phyloP scores from a whole-genome alignment of 345 rosid genomes.

The Eucalyptus leucophloia region DNA sequence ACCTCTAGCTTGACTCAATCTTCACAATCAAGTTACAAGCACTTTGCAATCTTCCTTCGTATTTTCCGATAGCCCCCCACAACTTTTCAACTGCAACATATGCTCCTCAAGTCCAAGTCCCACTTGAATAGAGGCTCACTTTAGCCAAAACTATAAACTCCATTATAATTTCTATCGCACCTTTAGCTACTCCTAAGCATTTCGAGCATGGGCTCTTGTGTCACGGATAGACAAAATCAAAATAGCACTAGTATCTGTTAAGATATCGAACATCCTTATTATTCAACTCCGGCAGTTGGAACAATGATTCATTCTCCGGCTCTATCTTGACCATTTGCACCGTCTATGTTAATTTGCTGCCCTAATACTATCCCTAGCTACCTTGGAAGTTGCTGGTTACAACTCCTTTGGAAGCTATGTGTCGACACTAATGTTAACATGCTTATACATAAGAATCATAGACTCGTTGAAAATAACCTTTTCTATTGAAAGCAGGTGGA shows the following conservation, averaged over 20 bases:
- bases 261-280: background rate
- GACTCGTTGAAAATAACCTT: background rate
- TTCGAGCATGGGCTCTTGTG: too few relatives aligned
- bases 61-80: background rate
- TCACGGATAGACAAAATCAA: too few relatives aligned
- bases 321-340: background rate
- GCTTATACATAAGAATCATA: background rate
- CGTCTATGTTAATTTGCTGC: background rate
- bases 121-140: background rate
- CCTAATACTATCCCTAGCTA: background rate
- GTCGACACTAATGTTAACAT: background rate
- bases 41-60: background rate
- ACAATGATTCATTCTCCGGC: background rate
- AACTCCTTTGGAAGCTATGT: background rate
- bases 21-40: background rate
- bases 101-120: background rate
- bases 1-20: background rate
- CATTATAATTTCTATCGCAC: background rate
- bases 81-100: background rate
- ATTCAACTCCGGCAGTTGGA: background rate
- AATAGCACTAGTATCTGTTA: background rate
- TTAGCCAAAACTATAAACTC: background rate
- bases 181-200: background rate
- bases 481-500: background rate
- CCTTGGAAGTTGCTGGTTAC: background rate